A percentile compares a stretch with the other conserved stretches of the same genome.
phyloP scores from a whole-genome alignment of 495 filamentous ascomycete species.

The Penicillium desertorum region DNA sequence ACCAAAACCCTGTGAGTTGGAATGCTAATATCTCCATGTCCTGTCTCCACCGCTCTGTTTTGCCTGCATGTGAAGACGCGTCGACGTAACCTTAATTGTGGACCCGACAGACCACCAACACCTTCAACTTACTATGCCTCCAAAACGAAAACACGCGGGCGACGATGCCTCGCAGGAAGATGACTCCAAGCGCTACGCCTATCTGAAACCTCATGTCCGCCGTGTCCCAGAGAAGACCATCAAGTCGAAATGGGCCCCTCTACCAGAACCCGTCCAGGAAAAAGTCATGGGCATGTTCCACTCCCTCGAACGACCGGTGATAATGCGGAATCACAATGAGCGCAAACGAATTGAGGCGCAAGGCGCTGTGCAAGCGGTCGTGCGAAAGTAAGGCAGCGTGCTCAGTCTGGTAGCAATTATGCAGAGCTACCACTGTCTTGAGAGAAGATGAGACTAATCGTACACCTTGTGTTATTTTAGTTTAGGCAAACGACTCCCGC shows the following conservation, averaged over 20 bases:
- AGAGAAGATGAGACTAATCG: constrained; percentile 17
- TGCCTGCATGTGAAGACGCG: constrained; percentile 14
- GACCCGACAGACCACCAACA: neutral
- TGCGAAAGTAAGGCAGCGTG: constrained; percentile 42
- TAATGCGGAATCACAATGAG: constrained; percentile 54
- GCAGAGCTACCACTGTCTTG: neutral
- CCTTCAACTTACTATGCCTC: constrained; percentile 27
- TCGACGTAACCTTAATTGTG: constrained; percentile 1
- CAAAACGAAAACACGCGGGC: constrained; percentile 39
- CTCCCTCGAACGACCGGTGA: constrained; percentile 55
- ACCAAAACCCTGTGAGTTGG: neutral
- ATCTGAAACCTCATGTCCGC: constrained; percentile 51
- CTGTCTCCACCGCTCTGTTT: constrained; percentile 13
- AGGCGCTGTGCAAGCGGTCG: constrained; percentile 47
- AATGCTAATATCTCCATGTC: neutral
- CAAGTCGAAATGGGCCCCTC: constrained; percentile 57
- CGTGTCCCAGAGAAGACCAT: constrained; percentile 57
- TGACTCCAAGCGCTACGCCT: constrained; percentile 39
- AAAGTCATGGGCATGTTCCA: constrained; percentile 54
- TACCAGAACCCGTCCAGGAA: constrained; percentile 51
- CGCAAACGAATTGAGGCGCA: constrained; percentile 57
- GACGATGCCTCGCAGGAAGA: constrained; percentile 24
- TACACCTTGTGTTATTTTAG: constrained; percentile 21
- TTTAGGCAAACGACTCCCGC: constrained; percentile 51
- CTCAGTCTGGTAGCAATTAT: constrained; percentile 12